phyloP scores from a whole-genome alignment of 495 filamentous ascomycete species.

The Parathielavia hyrcaniae region DNA sequence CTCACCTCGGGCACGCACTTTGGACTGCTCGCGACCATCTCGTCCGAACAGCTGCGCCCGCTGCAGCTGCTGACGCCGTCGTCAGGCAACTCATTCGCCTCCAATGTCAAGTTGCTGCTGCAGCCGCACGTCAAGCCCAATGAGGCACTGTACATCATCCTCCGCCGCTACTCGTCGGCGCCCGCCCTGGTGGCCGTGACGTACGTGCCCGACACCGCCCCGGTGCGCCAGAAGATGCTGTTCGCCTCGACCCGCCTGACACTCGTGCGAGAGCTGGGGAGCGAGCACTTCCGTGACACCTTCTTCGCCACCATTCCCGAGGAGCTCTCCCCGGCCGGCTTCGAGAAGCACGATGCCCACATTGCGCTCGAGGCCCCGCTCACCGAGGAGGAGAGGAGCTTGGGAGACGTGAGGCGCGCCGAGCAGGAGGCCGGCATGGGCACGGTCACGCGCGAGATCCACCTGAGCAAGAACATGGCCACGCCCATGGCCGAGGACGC shows the following conservation, averaged over 20 bases:
- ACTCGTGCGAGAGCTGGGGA: conserved; percentile 76
- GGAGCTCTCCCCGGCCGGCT: conserved; percentile 65
- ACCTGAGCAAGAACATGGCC: conserved; percentile 53
- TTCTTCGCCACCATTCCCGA: conserved; percentile 70
- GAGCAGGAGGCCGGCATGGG: conserved; percentile 75
- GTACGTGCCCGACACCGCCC: conserved; percentile 83
- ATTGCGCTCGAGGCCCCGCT: conserved; percentile 64
- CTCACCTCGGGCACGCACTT: conserved; percentile 58
- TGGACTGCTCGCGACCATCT: conserved; percentile 76
- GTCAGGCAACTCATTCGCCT: conserved; percentile 51
- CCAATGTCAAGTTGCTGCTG: conserved; percentile 52
- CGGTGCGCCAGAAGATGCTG: conserved; percentile 91
- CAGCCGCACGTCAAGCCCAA: conserved; percentile 61
- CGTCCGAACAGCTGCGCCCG: conserved; percentile 66
- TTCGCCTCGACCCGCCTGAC: conserved; percentile 86
- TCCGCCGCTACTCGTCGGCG: conserved; percentile 56
- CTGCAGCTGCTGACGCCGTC: conserved; percentile 51
- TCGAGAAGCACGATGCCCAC: conserved; percentile 68
- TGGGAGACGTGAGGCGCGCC: conserved; percentile 69
- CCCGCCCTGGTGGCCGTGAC: conserved; percentile 68
- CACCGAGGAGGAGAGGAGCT: conserved; percentile 76
- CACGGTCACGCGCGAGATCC: conserved; percentile 54
- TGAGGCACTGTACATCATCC: conserved; percentile 75
- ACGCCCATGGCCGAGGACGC: conserved; percentile 67
- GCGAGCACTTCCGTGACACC: conserved; percentile 74